Evolutionary conservation across 768 basidiomycete species (phyloP), one percentile per base, ranked within the genome.

Genomic region (Dictyophora rubrovolvata): DNA sequence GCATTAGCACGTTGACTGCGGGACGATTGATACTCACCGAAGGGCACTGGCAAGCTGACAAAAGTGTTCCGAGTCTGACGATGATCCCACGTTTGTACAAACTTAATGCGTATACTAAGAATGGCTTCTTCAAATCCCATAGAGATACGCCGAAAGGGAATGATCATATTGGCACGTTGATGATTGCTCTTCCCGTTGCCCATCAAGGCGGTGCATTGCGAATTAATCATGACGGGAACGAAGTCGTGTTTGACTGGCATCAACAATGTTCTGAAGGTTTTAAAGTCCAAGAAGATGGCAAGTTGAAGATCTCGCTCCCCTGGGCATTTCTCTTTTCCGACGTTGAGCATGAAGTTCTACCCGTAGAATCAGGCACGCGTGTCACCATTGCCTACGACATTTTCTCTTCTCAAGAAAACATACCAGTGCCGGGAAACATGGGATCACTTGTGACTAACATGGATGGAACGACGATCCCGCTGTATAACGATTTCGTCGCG

Each of bases 261-360:
- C 0, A 11, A 14, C n/a, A 18, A 20, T 47, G 47, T 1, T 61
- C 36, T 18, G 21, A 60, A 36, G 18, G n/a, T 28, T n/a, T 28
- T 1, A 22, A n/a, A 9, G 28, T n/a, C 8, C 51, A 51, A 54
- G 42, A n/a, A 12, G 42, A 42, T 14, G 28, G 7, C 28, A n/a
- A 42, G 12, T 12, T 42, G 12, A 42, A 42, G 36, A 20, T 20
- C 20, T 33, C 60, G n/a, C 42, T 68, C 21, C 62, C 60, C 1
- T 64, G 71, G 16, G 69, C 67, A 11, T 73, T 71, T 16, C 67
- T 71, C 42, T 72, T 14, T 72, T 71, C 71, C 63, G 74, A 76
- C 59, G 69, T 77, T 53, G 74, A 74, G 54, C 74, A 76, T 48
- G 74, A 76, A 64, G 74, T 76, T 21, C 20, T 63, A 1, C 62